Conservation (phyloP, 192 early-diverging fungal genomes). For the Coemansia sp. region DNA sequence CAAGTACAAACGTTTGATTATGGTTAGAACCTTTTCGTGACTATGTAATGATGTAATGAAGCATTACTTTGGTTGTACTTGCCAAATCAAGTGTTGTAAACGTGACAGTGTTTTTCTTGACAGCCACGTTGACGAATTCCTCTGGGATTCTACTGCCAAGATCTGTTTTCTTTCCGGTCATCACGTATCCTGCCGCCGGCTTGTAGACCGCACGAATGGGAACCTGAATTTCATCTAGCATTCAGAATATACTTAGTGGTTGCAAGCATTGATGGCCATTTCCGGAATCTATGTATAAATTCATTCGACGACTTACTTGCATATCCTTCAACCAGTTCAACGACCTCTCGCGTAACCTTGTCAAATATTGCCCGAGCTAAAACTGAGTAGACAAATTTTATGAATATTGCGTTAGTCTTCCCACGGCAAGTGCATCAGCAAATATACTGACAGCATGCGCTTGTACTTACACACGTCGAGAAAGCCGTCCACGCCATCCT, state of each 20-base stretch:
- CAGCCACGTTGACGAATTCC: constrained; percentile 74
- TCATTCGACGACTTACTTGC: constrained; percentile 13
- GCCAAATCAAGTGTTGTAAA: constrained; percentile 82
- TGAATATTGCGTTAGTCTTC: neutral
- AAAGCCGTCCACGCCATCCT: constrained; percentile 79
- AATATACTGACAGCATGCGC: neutral
- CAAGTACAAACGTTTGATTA: neutral
- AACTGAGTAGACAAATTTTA: neutral
- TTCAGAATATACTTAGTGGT: no score
- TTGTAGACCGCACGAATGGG: constrained; percentile 72
- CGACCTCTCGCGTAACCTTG: constrained; percentile 43
- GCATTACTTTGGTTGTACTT: constrained; percentile 10
- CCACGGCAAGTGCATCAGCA: neutral
- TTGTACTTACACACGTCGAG: constrained; percentile 75
- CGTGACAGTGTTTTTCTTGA: constrained; percentile 62
- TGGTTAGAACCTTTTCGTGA: neutral
- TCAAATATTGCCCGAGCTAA: constrained; percentile 42
- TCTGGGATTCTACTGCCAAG: constrained; percentile 58
- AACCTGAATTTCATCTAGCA: constrained; percentile 58
- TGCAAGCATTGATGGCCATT: no score
- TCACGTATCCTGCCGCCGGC: constrained; percentile 62
- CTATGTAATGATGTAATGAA: no score
- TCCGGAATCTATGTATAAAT: no score
- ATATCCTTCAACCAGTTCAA: constrained; percentile 54
- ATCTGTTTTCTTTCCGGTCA: constrained; percentile 54